Conservation (phyloP, 2,329 filamentous ascomycete species). For the Podosphaera aphanis region DNA sequence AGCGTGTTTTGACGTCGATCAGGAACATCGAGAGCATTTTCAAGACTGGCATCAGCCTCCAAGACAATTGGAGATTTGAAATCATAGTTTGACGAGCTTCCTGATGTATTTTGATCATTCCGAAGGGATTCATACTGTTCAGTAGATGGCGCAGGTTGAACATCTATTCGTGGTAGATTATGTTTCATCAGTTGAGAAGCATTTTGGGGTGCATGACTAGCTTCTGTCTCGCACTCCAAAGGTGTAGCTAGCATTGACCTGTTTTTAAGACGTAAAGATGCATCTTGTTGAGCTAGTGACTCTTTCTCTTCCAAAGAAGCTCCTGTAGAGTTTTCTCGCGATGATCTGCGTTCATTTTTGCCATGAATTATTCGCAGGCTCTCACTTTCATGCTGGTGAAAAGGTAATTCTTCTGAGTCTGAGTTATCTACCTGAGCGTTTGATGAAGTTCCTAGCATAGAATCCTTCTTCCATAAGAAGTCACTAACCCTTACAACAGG, state of each 20-base stretch:
- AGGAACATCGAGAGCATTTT: constrained; percentile 15
- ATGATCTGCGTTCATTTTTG: constrained; percentile 19
- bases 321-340: constrained; percentile 18
- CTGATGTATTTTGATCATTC: constrained; percentile 12
- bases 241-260: constrained; percentile 28
- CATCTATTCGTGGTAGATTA: constrained; percentile 21
- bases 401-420: constrained; percentile 19
- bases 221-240: constrained; percentile 12
- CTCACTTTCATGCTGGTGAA: not conserved
- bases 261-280: constrained; percentile 17
- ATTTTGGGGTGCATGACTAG: not conserved
- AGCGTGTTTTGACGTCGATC: constrained; percentile 16
- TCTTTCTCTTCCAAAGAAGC: constrained; percentile 2
- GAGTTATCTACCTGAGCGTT: constrained; percentile 24
- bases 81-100: constrained; percentile 8
- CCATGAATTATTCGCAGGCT: constrained; percentile 16
- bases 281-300: constrained; percentile 7
- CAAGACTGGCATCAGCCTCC: constrained; percentile 14
- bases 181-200: not conserved
- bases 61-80: constrained; percentile 7
- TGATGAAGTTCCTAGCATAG: constrained; percentile 19
- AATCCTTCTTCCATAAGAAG: constrained; percentile 34
- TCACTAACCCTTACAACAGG: constrained; percentile 39
- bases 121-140: constrained; percentile 4
- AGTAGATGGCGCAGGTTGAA: constrained; percentile 14